Evolutionary conservation across 768 basidiomycete genomes (phyloP).

Genomic region (Rickenella mellea): DNA sequence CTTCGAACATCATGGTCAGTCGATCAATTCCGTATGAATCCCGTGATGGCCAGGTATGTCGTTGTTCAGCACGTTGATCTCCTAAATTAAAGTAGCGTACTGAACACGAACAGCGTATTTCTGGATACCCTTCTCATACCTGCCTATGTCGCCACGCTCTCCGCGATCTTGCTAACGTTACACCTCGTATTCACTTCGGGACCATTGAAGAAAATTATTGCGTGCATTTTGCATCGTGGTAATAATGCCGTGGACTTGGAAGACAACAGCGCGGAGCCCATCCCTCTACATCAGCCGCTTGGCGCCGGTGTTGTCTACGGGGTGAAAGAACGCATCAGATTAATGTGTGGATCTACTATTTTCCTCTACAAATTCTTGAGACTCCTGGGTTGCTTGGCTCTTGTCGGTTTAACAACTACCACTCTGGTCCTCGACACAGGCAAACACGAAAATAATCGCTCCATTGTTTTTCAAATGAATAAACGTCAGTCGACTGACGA

Average conservation of each 20-base stretch:
- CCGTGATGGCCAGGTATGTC: too few species aligned
- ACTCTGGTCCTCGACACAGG: conserved; percentile 28
- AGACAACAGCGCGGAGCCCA: conserved; percentile 9
- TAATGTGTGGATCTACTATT: conserved; percentile 36
- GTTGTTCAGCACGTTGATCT: too few species aligned
- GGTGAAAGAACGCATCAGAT: conserved; percentile 27
- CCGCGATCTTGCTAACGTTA: conserved; percentile 24
- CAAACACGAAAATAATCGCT: conserved; percentile 14
- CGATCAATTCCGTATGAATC: too few species aligned
- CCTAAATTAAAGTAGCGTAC: too few species aligned
- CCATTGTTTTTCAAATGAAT: conserved; percentile 7
- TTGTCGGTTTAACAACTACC: conserved; percentile 42
- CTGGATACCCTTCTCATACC: conserved; percentile 32
- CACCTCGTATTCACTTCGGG: conserved; percentile 15
- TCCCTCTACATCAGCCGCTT: conserved; percentile 13
- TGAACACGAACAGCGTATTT: too few species aligned
- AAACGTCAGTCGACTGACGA: conserved; percentile 17
- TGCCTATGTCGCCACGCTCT: conserved; percentile 24
- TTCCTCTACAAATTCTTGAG: conserved; percentile 39
- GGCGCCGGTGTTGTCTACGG: conserved; percentile 23
- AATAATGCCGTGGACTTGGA: conserved; percentile 8
- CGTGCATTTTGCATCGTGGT: neutral
- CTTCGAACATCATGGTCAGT: too few species aligned
- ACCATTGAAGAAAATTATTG: conserved; percentile 7
- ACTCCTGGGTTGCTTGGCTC: conserved; percentile 31